Conservation (phyloP, 2,329 filamentous ascomycete species). For the Paraphoma chrysanthemicola region DNA sequence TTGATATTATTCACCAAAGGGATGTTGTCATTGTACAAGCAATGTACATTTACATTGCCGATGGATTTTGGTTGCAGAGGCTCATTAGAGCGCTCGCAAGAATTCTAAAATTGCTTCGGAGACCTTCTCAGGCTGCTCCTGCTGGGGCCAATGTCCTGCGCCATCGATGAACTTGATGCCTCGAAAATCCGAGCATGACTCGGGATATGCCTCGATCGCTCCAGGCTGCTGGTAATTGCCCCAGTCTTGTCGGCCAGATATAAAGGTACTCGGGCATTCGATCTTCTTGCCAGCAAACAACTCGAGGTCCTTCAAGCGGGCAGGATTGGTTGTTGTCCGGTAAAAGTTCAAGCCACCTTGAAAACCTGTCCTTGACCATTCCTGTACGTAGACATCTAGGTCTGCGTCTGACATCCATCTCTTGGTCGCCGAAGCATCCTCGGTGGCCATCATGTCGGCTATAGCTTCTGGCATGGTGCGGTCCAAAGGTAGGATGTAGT, state of each 20-base stretch:
- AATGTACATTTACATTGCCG: too few relatives aligned
- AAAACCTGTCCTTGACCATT: slow-evolving; percentile 69
- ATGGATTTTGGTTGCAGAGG: too few relatives aligned
- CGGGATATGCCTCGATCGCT: slow-evolving; percentile 64
- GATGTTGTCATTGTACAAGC: too few relatives aligned
- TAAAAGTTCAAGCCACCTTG: slow-evolving; percentile 74
- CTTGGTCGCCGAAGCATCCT: slow-evolving; percentile 56
- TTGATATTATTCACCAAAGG: too few relatives aligned
- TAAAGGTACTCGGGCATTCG: slow-evolving; percentile 66
- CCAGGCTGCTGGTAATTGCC: slow-evolving; percentile 72
- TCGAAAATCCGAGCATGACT: slow-evolving; percentile 61
- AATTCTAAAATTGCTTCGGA: slow-evolving; percentile 57
- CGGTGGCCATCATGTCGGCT: slow-evolving; percentile 59
- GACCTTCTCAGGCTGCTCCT: slow-evolving; percentile 67
- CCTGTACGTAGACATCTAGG: slow-evolving; percentile 65
- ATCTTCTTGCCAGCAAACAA: slow-evolving; percentile 68
- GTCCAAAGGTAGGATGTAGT: slow-evolving; percentile 70
- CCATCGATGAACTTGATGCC: slow-evolving; percentile 62
- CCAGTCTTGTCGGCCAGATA: slow-evolving; percentile 71
- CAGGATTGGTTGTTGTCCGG: slow-evolving; percentile 62
- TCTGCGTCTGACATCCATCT: slow-evolving; percentile 67
- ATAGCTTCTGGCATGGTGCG: slow-evolving; percentile 67
- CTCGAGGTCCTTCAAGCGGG: slow-evolving; percentile 60
- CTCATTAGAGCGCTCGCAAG: slow-evolving; percentile 25
- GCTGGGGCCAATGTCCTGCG: slow-evolving; percentile 74